Evolutionary conservation across 305 asterid genomes (phyloP).

Genomic region (Solanum hybrid): DNA sequence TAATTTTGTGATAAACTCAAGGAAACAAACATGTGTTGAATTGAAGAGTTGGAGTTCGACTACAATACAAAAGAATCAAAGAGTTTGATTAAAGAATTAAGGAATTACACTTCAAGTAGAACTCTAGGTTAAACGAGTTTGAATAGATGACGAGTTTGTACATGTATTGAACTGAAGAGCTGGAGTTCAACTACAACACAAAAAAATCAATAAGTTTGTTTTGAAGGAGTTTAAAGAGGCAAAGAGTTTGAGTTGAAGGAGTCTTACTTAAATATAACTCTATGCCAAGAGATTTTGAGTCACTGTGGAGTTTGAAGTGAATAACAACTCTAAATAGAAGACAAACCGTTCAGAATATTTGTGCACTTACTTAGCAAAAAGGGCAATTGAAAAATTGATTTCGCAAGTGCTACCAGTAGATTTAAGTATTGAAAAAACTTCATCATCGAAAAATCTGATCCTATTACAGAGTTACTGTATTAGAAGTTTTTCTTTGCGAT

Average conservation of each 20-base stretch:
- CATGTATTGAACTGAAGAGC: neutral
- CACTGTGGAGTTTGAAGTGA: neutral
- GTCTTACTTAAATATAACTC: neutral
- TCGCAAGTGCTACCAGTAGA: neutral
- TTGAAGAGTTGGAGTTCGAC: neutral
- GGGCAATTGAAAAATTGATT: neutral
- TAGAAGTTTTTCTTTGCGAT: neutral
- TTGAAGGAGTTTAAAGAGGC: neutral
- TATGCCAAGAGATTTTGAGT: neutral
- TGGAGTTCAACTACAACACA: neutral
- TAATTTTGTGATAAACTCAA: neutral
- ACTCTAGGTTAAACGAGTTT: neutral
- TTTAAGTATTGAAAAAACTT: too few species aligned
- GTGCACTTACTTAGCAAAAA: neutral
- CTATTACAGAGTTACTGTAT: neutral
- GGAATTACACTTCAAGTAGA: neutral
- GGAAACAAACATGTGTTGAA: neutral
- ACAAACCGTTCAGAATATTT: neutral
- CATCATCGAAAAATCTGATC: neutral
- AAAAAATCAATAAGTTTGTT: neutral
- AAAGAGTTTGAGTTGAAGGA: neutral
- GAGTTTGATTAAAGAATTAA: neutral
- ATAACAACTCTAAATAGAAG: neutral
- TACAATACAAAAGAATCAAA: neutral
- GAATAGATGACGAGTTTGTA: neutral